These are phyloP conservation scores for Phytophthora pistaciae DNA, from an alignment of 352 stramenopile genomes.

Conservation along the genomic window DNA sequence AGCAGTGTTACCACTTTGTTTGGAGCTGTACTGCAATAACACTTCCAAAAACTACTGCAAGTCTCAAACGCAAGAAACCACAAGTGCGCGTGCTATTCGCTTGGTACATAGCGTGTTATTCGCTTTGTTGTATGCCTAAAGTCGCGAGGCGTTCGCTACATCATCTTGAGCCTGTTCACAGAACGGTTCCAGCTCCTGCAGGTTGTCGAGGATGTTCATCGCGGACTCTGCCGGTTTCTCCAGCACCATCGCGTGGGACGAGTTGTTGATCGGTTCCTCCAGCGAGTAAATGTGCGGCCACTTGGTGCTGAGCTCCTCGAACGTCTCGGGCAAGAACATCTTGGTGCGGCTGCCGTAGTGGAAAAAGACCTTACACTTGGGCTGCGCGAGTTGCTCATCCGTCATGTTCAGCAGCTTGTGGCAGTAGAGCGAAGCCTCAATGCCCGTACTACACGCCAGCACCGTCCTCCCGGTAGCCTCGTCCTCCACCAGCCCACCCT, in stretches of 20 bases:
- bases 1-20: no score
- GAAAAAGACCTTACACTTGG: conserved; percentile 33
- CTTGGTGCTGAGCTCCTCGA: conserved; percentile 26
- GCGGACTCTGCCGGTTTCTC: conserved; percentile 44
- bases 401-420: conserved; percentile 24
- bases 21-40: no score
- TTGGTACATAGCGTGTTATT: no score
- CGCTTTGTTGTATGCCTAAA: background rate
- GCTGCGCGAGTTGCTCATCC: conserved; percentile 24
- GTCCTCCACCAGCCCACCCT: conserved; percentile 35
- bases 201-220: conserved; percentile 29
- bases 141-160: conserved; percentile 3
- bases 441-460: conserved; percentile 44
- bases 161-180: background rate
- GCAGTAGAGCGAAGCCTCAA: conserved; percentile 51
- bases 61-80: no score
- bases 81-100: background rate
- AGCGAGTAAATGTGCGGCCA: conserved; percentile 42
- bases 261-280: conserved; percentile 27
- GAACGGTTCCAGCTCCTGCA: conserved; percentile 25
- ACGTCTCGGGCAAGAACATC: conserved; percentile 32
- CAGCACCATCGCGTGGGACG: conserved; percentile 45
- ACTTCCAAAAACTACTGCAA: no score
- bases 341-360: conserved; percentile 39
- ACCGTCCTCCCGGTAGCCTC: conserved; percentile 19